Percentiles rank a stretch among this genome's conserved stretches.
These are phyloP conservation scores for Warburgia ugandensis DNA, from an alignment of 164 flowering plant species.

Conservation along the genomic window DNA sequence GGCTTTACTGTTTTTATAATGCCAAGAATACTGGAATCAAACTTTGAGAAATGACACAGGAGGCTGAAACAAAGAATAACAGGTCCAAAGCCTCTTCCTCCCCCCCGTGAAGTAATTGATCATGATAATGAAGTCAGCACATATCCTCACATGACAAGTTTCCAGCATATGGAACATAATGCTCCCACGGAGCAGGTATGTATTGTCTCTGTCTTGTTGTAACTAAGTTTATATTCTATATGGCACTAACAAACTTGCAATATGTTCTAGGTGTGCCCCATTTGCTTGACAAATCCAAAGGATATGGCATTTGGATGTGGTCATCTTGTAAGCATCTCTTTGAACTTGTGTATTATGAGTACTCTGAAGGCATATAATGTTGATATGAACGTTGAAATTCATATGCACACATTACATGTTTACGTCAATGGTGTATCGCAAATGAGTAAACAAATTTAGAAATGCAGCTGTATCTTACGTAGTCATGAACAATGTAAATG, in stretches of 20 bases:
- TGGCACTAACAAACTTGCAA: background rate
- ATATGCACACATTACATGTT: too few species aligned
- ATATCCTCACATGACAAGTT: conserved; percentile 14
- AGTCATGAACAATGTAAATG: too few species aligned
- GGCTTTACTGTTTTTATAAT: background rate
- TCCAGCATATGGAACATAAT: conserved; percentile 15
- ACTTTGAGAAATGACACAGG: conserved; percentile 10
- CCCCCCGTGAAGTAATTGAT: conserved; percentile 59
- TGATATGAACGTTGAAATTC: too few species aligned
- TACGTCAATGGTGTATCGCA: too few species aligned
- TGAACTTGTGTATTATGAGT: background rate
- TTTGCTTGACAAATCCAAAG: conserved; percentile 75
- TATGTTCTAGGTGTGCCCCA: conserved; percentile 53
- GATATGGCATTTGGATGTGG: conserved; percentile 93
- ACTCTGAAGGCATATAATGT: too few species aligned
- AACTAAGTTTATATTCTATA: background rate
- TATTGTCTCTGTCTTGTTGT: background rate
- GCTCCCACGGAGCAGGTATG: conserved; percentile 40
- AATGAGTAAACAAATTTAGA: too few species aligned
- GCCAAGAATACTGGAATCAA: background rate
- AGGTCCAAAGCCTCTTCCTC: conserved; percentile 46
- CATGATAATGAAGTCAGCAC: conserved; percentile 40
- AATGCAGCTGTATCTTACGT: too few species aligned
- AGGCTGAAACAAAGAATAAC: conserved; percentile 15
- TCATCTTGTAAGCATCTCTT: conserved; percentile 48